Evolutionary conservation across 768 basidiomycete genomes (phyloP).

Genomic region (Trametes coccinea): DNA sequence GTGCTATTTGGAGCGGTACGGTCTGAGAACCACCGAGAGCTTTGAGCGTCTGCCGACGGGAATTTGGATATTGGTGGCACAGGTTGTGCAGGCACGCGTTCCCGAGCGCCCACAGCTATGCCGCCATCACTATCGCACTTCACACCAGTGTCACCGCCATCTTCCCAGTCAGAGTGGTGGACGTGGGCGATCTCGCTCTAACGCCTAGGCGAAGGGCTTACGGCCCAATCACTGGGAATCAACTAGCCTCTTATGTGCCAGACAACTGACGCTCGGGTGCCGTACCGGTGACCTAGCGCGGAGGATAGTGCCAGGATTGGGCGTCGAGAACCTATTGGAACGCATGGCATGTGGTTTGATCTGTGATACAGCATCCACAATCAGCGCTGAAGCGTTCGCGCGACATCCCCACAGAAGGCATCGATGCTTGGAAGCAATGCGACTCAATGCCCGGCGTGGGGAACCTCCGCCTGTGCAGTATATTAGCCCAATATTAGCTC

Average conservation of each 20-base stretch:
- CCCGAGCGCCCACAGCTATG: constrained; percentile 6
- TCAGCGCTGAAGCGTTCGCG: constrained; percentile 1
- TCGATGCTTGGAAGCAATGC: neutral
- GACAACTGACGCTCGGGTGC: too few species aligned
- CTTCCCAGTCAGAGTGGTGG: neutral
- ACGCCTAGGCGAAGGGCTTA: neutral
- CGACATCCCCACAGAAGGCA: neutral
- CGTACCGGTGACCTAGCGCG: too few species aligned
- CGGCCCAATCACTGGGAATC: neutral
- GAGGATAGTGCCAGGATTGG: too few species aligned
- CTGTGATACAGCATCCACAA: constrained; percentile 1
- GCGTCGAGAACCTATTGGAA: neutral
- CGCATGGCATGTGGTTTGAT: constrained; percentile 1
- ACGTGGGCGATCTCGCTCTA: neutral
- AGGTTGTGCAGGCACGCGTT: neutral
- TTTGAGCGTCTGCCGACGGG: neutral
- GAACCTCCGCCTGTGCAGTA: neutral
- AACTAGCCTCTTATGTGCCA: neutral
- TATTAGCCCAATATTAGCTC: too few species aligned
- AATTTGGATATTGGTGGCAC: neutral
- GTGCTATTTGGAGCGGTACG: constrained; percentile 14
- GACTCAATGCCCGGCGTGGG: neutral
- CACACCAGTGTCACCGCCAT: constrained; percentile 4
- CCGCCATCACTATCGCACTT: constrained; percentile 3
- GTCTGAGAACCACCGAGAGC: constrained; percentile 6